Base-by-base conservation (phyloP, 805 yeast genomes). In the Yarrowia keelungensis region DNA sequence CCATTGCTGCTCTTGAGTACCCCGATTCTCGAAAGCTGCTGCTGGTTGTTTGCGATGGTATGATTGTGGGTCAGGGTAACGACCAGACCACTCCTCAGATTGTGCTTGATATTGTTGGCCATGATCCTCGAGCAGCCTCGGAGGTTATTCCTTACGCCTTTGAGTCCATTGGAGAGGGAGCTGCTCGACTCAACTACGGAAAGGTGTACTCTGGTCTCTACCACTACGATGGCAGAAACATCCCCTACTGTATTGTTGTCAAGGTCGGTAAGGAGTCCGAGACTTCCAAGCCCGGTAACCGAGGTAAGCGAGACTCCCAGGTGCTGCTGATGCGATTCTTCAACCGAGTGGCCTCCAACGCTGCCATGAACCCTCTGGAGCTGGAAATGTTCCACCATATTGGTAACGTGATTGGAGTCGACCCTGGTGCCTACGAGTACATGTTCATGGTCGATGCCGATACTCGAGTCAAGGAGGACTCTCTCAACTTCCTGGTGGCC, bases 281-380 rank as follows among this genome's bases (percentile, higher is more conserved):
- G 75, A 83, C 82, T 9, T 81, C 81, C 69, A 76, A 73, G 70
- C 89, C 89, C 7, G 89, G 89, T 67, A 86, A 86, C 76, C 80
- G 89, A 75, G 89, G 89, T 73, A 86, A 86, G 76, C 85, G 89
- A 74, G 89, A 86, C 74, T 85, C 89, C 26, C 89, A 86, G 75
- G 81, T 85, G 65, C 75, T 86, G 70, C 76, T 86, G 72, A 84
- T 86, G 87, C 82, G 84, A 42, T 86, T 85, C 77, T 79, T 86
- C 72, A 88, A 86, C 76, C 82, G 86, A 68, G 87, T 86, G 16
- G 87, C 85, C 76, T 84, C 84, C 73, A 85, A 85, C 72, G 81
- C 84, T 71, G 84, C 89, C 71, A 86, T 86, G 89, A 83, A 83
- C 54, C 85, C 85, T 15, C 78, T 86, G 70, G 89, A 86, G 72